Evolutionary conservation across 1,284 basidiomycete species (phyloP), one percentile per base, ranked within the genome.

Genomic region (Moniliophthora roreri): DNA sequence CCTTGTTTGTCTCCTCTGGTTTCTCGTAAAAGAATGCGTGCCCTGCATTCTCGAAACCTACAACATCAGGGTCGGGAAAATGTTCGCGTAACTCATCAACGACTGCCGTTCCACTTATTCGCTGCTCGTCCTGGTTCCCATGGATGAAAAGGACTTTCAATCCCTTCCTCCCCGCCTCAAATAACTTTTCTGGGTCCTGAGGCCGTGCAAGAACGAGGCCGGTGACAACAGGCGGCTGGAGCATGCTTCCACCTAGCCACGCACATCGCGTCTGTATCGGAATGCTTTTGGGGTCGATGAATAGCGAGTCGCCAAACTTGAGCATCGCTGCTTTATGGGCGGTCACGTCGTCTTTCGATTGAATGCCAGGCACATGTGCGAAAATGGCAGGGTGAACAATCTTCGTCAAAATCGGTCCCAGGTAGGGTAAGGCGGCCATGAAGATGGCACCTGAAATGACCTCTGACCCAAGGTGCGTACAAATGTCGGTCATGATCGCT

Each of bases 1-100:
- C 16, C 23, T 18, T 18, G 37, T 56, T 56, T 16, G 60, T 57
- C 37, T 61, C 59, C 36, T 57, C 56, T 15, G 57, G 34, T n/a
- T 55, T 56, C 38, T 63, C 62, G 26, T 61, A 62, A 40, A 63
- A 63, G 11, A 62, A 50, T 9, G 59, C 55, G 56, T 63, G 63
- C 11, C 62, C 60, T 2, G 59, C 55, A 15, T 56, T 56, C 16
- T 60, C 53, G 8, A 64, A 51, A 16, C 41, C 47, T 1, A 44
- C 55, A 21, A 59, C 58, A 41, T 59, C 57, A 15, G 60, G 47
- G 26, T 61, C 32, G 34, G 41, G 53, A 35, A 63, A 64, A 57
- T 61, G 40, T 8, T 40, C 48, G 20, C 56, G 46, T 34, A 62
- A 49, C 13, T 57, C 40, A 15, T 55, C 51, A 6, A 55, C 53